These are phyloP conservation scores for Verbascum thapsus DNA, from an alignment of 257 asterid genomes.

Conservation along the genomic window DNA sequence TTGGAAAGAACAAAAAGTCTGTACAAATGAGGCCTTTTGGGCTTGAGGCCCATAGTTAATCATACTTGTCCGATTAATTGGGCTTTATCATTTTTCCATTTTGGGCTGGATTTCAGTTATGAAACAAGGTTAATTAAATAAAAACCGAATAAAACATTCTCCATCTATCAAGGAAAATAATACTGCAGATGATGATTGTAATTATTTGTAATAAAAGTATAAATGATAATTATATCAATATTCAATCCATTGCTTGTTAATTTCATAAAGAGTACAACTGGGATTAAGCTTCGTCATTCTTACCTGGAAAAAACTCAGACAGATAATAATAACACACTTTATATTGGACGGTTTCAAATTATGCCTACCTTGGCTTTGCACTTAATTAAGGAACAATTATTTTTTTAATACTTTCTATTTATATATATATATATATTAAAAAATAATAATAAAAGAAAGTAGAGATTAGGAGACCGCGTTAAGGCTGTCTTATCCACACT, in stretches of 20 bases:
- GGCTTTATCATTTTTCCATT: too few relatives aligned
- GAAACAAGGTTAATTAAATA: too few relatives aligned
- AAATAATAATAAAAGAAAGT: too few relatives aligned
- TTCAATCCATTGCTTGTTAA: background rate
- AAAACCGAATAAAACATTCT: background rate
- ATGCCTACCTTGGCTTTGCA: too few relatives aligned
- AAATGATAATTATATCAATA: conserved; percentile 15
- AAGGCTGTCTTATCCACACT: conserved; percentile 29
- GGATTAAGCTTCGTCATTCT: conserved; percentile 30
- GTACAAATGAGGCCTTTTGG: too few relatives aligned
- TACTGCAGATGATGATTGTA: background rate
- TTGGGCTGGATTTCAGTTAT: too few relatives aligned
- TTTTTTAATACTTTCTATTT: too few relatives aligned
- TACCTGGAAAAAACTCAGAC: conserved; percentile 35
- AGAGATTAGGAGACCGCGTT: conserved; percentile 37
- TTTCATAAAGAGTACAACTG: conserved; percentile 1
- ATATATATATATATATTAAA: too few relatives aligned
- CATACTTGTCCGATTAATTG: too few relatives aligned
- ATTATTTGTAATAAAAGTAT: conserved; percentile 24
- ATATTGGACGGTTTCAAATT: conserved; percentile 13
- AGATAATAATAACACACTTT: conserved; percentile 27
- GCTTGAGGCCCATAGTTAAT: too few relatives aligned
- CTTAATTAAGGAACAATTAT: background rate
- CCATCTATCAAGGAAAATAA: conserved; percentile 13
- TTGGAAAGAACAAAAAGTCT: too few relatives aligned